Conservation (phyloP, 441 rosid genomes). For the Pelargonium citronellum region DNA sequence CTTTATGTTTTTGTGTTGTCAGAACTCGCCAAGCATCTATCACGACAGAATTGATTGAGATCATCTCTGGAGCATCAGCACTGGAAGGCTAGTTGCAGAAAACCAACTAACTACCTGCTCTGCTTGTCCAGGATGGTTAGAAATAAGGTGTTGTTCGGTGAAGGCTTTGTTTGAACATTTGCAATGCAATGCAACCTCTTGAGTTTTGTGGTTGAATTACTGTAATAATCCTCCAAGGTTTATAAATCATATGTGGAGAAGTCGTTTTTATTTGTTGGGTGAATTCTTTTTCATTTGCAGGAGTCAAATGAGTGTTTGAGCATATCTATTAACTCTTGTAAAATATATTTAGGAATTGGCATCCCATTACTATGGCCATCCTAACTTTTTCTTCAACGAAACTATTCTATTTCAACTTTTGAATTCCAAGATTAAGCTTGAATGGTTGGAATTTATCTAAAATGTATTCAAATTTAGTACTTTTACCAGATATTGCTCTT, state of each 20-base stretch:
- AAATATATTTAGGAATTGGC: too few relatives aligned
- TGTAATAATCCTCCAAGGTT: constrained; percentile 34
- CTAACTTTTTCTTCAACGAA: too few relatives aligned
- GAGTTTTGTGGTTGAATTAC: constrained; percentile 26
- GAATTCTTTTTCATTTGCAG: not conserved
- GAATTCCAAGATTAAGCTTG: too few relatives aligned
- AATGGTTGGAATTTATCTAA: too few relatives aligned
- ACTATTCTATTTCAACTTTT: too few relatives aligned
- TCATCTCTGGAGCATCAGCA: constrained; percentile 92
- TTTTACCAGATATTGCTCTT: too few relatives aligned
- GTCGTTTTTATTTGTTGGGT: not conserved
- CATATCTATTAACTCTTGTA: too few relatives aligned
- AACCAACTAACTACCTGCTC: not conserved
- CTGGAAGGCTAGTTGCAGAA: constrained; percentile 45
- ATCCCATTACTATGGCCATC: too few relatives aligned
- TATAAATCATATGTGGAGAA: constrained; percentile 22
- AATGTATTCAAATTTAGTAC: too few relatives aligned
- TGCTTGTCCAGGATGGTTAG: constrained; percentile 19
- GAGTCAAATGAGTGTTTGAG: too few relatives aligned
- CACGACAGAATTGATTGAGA: constrained; percentile 88
- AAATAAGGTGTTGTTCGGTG: constrained; percentile 29
- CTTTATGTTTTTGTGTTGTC: constrained; percentile 18
- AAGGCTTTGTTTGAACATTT: constrained; percentile 26
- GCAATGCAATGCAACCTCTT: constrained; percentile 7
- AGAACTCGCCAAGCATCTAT: constrained; percentile 98